phyloP scores from a whole-genome alignment of 768 basidiomycete genomes.

The Pleurotus tuber-regium region DNA sequence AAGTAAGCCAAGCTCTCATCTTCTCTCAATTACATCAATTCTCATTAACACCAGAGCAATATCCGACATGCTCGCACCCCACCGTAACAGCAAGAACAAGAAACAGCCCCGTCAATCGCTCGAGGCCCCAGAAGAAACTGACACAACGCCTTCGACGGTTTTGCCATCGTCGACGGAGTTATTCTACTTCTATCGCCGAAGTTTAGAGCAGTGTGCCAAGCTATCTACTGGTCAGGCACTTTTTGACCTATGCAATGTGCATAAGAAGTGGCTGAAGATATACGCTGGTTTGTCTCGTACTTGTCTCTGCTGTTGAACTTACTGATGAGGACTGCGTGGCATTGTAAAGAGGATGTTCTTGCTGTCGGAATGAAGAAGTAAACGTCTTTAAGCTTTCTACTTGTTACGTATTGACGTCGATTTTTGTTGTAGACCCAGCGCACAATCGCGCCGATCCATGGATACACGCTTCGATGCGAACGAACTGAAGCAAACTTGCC shows the following conservation, averaged over 20 bases:
- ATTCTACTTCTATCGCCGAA: conserved; percentile 97
- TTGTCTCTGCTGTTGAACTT: background rate
- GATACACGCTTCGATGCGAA: conserved; percentile 77
- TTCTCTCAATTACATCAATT: background rate
- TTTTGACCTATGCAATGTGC: conserved; percentile 75
- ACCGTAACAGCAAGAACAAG: conserved; percentile 49
- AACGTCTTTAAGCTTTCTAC: background rate
- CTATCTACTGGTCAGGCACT: conserved; percentile 82
- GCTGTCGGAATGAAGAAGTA: conserved; percentile 72
- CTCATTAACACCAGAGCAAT: conserved; percentile 57
- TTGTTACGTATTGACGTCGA: background rate
- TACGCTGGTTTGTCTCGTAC: conserved; percentile 70
- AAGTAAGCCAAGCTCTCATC: conserved; percentile 49
- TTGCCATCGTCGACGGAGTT: conserved; percentile 93
- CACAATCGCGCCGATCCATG: conserved; percentile 60
- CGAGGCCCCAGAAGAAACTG: conserved; percentile 45
- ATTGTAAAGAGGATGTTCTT: conserved; percentile 77
- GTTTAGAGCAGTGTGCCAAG: conserved; percentile 90
- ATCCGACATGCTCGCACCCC: conserved; percentile 84
- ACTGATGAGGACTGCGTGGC: conserved; percentile 6
- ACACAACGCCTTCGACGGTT: conserved; percentile 55
- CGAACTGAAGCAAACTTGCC: conserved; percentile 78
- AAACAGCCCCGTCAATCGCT: conserved; percentile 63
- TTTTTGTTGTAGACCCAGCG: conserved; percentile 28
- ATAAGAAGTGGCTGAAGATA: conserved; percentile 91